Base-by-base conservation (phyloP, 768 basidiomycete genomes). In the Lentinula guzmanii region DNA sequence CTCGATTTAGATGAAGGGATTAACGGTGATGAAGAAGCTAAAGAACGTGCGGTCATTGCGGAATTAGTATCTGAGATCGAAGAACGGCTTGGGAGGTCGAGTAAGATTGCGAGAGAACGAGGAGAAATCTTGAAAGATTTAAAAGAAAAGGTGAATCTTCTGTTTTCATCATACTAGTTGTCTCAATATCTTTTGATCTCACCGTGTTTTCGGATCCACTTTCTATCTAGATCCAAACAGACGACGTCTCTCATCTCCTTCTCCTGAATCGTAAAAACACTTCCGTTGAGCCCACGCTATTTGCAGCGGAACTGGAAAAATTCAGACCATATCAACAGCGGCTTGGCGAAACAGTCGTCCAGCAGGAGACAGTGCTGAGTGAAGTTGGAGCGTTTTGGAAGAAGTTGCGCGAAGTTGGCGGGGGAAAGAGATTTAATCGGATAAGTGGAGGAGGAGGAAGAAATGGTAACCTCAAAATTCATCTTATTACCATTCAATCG, bases 171-270 rank as follows among this genome's bases (percentile, higher is more conserved):
- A 4, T 28, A 28, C 28, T 28, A 28, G 28, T 28, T 28, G 28
- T 28, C 28, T 28, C 28, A 28, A 28, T 28, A 28, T 28, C 28
- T 28, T 28, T 28, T 28, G 28, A 28, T 28, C 28, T 28, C 28
- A 28, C 28, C 28, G 28, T 28, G 28, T 28, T 28, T 28, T 28
- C 28, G 2, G 28, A 28, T 28, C 28, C 28, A 4, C 28, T 4
- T 28, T 28, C 3, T 28, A 28, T 28, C 3, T 66, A 98, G 95
- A 83, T 97, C 52, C 97, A 98, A 85, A 79, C 82, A 31, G 97
- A 99, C 74, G 97, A 99, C 65, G 96, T 98, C 31, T 99, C 96
- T 0, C 93, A 96, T 70, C 80, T 97, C 1, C 83, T 98, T 0
- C 82, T 99, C 4, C 83, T 98, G 53, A 96, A 96, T 70, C 86